Percentiles rank a stretch among this genome's conserved stretches.
These are phyloP conservation scores for Termitomyces titanicus DNA, from an alignment of 768 basidiomycete genomes.

Conservation along the genomic window DNA sequence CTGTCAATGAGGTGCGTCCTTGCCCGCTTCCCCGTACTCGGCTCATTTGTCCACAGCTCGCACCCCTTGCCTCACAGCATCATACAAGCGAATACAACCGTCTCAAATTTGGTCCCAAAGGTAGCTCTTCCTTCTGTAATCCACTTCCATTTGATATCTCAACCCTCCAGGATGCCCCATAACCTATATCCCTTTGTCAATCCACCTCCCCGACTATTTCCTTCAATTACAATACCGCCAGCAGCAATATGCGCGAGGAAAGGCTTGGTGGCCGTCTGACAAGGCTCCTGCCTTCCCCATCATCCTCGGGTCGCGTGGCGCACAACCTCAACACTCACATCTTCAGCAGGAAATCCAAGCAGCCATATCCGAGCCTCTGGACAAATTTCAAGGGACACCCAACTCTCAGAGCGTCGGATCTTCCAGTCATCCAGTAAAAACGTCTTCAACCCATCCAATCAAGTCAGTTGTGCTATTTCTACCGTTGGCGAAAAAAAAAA, in stretches of 20 bases:
- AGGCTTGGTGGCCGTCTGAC: slow-evolving; percentile 50
- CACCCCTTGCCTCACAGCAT: slow-evolving; percentile 67
- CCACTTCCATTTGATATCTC: neutral
- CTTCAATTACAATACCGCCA: slow-evolving; percentile 52
- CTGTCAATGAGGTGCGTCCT: neutral
- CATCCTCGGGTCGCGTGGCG: slow-evolving; percentile 27
- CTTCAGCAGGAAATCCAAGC: slow-evolving; percentile 49
- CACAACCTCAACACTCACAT: slow-evolving; percentile 17
- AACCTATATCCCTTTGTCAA: slow-evolving; percentile 58
- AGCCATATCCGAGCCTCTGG: slow-evolving; percentile 48
- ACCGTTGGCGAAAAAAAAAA: neutral
- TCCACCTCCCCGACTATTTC: slow-evolving; percentile 58
- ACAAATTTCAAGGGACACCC: slow-evolving; percentile 6
- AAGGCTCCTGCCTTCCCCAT: slow-evolving; percentile 13
- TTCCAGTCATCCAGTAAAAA: slow-evolving; percentile 44
- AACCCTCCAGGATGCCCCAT: slow-evolving; percentile 47
- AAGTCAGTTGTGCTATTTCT: slow-evolving; percentile 51
- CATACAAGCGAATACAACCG: slow-evolving; percentile 69
- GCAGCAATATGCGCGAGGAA: slow-evolving; percentile 27
- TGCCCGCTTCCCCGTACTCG: neutral
- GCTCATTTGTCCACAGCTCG: slow-evolving; percentile 34
- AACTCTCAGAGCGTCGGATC: neutral
- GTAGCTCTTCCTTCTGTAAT: slow-evolving; percentile 14
- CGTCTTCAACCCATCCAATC: slow-evolving; percentile 79
- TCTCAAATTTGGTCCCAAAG: slow-evolving; percentile 55